Percentiles rank a stretch among this genome's conserved stretches.
These are phyloP conservation scores for Panicum virgatum DNA, from an alignment of 202 grass and related monocot genomes.

Conservation along the genomic window DNA sequence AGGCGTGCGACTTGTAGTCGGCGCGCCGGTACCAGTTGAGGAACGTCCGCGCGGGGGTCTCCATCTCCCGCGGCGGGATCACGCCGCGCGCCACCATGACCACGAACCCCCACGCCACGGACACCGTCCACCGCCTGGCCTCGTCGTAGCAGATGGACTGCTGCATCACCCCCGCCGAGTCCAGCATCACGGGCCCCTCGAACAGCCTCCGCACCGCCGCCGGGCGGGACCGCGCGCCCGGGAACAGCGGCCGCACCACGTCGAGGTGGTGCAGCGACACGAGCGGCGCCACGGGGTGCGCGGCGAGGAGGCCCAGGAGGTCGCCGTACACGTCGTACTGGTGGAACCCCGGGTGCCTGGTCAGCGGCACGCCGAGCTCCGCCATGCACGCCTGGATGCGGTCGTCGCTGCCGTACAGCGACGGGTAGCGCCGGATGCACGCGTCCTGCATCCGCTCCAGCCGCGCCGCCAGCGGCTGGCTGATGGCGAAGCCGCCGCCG, in stretches of 20 bases:
- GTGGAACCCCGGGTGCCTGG: constrained; percentile 82
- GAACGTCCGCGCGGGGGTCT: constrained; percentile 87
- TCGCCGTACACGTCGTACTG: constrained; percentile 90
- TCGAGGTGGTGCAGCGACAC: constrained; percentile 90
- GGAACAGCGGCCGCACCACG: constrained; percentile 76
- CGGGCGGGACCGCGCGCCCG: constrained; percentile 34
- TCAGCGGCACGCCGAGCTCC: constrained; percentile 85
- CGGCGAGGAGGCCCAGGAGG: constrained; percentile 80
- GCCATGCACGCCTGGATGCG: constrained; percentile 98
- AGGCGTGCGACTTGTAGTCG: constrained; percentile 72
- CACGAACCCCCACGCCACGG: constrained; percentile 86
- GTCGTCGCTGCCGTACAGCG: constrained; percentile 90
- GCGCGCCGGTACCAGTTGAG: constrained; percentile 84
- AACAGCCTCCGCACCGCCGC: constrained; percentile 70
- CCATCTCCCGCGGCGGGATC: constrained; percentile 88
- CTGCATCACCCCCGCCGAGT: constrained; percentile 74
- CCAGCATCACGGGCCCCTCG: constrained; percentile 62
- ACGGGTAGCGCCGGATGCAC: constrained; percentile 77
- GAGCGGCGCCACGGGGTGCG: constrained; percentile 78
- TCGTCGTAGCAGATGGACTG: constrained; percentile 92
- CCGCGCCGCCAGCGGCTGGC: constrained; percentile 59
- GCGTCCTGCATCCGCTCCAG: constrained; percentile 70
- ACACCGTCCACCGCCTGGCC: constrained; percentile 64
- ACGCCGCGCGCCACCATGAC: constrained; percentile 70
- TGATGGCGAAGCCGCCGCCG: constrained; percentile 92